Percentiles rank a stretch among this genome's conserved stretches.
Conservation (phyloP, 306 rosid genomes). For the Mimosa bimucronata region DNA sequence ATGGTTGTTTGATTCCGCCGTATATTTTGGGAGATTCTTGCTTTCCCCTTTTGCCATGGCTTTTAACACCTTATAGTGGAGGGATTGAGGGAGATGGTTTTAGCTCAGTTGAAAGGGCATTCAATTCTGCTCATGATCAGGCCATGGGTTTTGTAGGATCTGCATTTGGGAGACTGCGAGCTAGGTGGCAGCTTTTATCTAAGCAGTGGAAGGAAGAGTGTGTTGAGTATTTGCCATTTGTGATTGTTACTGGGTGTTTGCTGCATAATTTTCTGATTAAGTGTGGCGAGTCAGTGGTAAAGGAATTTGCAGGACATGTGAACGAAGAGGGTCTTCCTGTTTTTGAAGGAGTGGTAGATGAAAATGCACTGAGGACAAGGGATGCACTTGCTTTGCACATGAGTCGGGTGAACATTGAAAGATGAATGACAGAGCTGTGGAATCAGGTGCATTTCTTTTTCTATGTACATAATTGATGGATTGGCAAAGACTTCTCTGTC, state of each 20-base stretch:
- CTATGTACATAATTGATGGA: background rate
- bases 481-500: background rate
- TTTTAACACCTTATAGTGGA: conserved; percentile 71
- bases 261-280: conserved; percentile 81
- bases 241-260: conserved; percentile 69
- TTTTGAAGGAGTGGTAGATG: conserved; percentile 56
- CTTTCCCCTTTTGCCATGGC: conserved; percentile 83
- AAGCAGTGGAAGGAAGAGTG: conserved; percentile 76
- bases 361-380: conserved; percentile 64
- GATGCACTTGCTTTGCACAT: conserved; percentile 73
- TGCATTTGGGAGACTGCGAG: conserved; percentile 58
- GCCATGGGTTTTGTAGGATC: conserved; percentile 59
- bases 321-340: conserved; percentile 47
- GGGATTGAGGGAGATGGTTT: conserved; percentile 58
- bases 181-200: conserved; percentile 67
- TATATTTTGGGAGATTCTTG: conserved; percentile 77
- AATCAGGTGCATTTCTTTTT: conserved; percentile 4
- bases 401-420: conserved; percentile 59
- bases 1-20: conserved; percentile 62
- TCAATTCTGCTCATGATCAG: conserved; percentile 54
- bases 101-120: conserved; percentile 53
- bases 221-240: conserved; percentile 67
- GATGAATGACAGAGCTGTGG: conserved; percentile 41
- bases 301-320: conserved; percentile 34
- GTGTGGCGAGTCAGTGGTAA: conserved; percentile 52